phyloP scores from a whole-genome alignment of 495 filamentous ascomycete genomes.

The Aspergillus nanangensis region DNA sequence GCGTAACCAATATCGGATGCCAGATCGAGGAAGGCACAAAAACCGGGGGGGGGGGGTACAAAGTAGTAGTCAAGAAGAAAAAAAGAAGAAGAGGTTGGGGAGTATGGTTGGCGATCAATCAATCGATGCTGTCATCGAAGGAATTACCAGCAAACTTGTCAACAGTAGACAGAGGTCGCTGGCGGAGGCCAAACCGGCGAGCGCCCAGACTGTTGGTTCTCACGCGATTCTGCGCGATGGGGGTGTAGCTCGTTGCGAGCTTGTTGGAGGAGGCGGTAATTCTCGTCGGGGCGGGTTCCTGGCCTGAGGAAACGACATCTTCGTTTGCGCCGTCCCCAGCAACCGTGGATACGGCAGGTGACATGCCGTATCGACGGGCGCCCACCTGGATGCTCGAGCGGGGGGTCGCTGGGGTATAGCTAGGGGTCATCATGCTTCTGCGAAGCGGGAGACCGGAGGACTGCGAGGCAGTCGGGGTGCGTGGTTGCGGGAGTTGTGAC shows the following conservation, averaged over 20 bases:
- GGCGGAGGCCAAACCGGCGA: slow-evolving; percentile 34
- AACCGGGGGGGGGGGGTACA: neutral
- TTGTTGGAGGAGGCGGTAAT: slow-evolving; percentile 36
- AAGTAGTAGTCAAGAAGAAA: neutral
- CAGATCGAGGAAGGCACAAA: slow-evolving; percentile 5
- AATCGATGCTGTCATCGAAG: slow-evolving; percentile 36
- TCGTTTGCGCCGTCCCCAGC: slow-evolving; percentile 12
- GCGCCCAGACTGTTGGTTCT: slow-evolving; percentile 38
- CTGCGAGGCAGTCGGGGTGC: slow-evolving; percentile 39
- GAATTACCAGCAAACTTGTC: slow-evolving; percentile 25
- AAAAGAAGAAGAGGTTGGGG: neutral
- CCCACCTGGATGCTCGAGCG: slow-evolving; percentile 42
- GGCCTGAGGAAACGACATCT: slow-evolving; percentile 17
- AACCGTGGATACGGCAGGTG: slow-evolving; percentile 18
- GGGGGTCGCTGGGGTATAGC: slow-evolving; percentile 37
- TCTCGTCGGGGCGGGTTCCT: slow-evolving; percentile 28
- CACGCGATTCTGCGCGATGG: slow-evolving; percentile 35
- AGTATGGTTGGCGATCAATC: too few relatives aligned
- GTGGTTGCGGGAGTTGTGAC: slow-evolving; percentile 25
- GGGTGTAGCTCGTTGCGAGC: slow-evolving; percentile 37
- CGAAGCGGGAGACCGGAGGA: slow-evolving; percentile 38
- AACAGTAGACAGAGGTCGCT: slow-evolving; percentile 26
- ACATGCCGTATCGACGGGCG: slow-evolving; percentile 41
- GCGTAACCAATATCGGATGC: slow-evolving; percentile 14
- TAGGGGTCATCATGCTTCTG: slow-evolving; percentile 37